These are phyloP conservation scores for Globisporangium barbulae DNA, from an alignment of 352 stramenopile species.

Conservation along the genomic window DNA sequence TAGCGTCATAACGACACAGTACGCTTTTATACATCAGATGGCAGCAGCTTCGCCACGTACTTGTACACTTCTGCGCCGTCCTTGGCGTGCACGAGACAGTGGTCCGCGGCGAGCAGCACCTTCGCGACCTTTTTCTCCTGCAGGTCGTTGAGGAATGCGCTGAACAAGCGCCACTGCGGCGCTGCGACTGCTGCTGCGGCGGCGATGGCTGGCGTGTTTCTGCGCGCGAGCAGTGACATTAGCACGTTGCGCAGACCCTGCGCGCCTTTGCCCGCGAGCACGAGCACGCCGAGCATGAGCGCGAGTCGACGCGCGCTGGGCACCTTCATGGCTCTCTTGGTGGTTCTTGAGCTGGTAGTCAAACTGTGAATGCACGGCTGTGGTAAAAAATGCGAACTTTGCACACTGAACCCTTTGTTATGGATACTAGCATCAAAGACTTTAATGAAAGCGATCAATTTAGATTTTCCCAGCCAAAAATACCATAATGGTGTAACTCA, in stretches of 20 bases:
- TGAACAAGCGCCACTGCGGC: constrained; percentile 65
- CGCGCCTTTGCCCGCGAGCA: constrained; percentile 36
- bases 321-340: constrained; percentile 12
- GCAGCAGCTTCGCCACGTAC: constrained; percentile 25
- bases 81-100: constrained; percentile 55
- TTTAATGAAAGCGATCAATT: neutral
- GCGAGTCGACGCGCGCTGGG: constrained; percentile 27
- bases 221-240: constrained; percentile 10
- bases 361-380: neutral
- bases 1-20: constrained; percentile 1
- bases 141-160: constrained; percentile 58
- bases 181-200: constrained; percentile 16
- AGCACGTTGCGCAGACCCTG: constrained; percentile 30
- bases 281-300: constrained; percentile 37
- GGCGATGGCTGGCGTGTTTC: constrained; percentile 15
- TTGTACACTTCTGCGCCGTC: constrained; percentile 46
- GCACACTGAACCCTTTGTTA: neutral
- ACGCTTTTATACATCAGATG: neutral
- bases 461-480: neutral
- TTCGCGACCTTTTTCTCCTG: constrained; percentile 42
- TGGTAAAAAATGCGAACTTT: neutral
- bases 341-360: neutral
- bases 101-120: constrained; percentile 57
- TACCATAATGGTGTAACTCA: neutral
- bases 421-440: neutral